Evolutionary conservation across 257 asterid species (phyloP), one percentile per base, ranked within the genome.

Genomic region (Cynanchum wilfordii): DNA sequence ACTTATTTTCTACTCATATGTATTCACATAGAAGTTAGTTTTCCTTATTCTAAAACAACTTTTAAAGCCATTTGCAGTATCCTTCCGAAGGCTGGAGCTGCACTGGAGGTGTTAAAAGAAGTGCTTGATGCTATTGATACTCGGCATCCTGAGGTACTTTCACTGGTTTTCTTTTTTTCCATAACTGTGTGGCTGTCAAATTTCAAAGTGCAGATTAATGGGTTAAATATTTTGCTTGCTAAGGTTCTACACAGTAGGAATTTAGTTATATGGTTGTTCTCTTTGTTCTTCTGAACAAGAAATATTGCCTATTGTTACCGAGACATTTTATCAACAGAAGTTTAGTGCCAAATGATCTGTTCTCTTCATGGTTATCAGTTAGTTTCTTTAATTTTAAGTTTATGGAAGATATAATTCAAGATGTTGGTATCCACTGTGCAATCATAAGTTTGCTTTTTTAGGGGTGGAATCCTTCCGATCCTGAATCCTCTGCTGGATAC

Each of bases 61-160:
- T 22, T 19, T 55, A 27, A 36, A 44, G 10, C 73, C 42, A 63
- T 70, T 51, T 16, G 44, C 90, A 94, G 99, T 82, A 84, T 90
- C 80, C 86, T 95, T 75, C 86, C 87, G 83, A 95, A 92, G 83
- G 99, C 99, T 59, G 88, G 84, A 72, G 86, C 96, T 51, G 92
- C 98, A 17, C 68, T 92, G 79, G 99, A 95, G 86, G 96, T 95
- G 57, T 77, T 95, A 84, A 85, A 89, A 82, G 99, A 95, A 62
- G 99, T 95, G 64, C 95, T 95, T 73, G 87, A 83, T 76, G 80
- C 92, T 66, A 84, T 92, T 47, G 90, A 90, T 79, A 72, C 85
- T 69, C 95, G 85, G 77, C 83, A 80, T 77, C 86, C 96, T 44
- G 89, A 91, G 97, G 98, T 93, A 89, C 84, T 83, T 66, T 73